phyloP scores from a whole-genome alignment of 2,329 filamentous ascomycete genomes.

The Pseudocercospora ulei region DNA sequence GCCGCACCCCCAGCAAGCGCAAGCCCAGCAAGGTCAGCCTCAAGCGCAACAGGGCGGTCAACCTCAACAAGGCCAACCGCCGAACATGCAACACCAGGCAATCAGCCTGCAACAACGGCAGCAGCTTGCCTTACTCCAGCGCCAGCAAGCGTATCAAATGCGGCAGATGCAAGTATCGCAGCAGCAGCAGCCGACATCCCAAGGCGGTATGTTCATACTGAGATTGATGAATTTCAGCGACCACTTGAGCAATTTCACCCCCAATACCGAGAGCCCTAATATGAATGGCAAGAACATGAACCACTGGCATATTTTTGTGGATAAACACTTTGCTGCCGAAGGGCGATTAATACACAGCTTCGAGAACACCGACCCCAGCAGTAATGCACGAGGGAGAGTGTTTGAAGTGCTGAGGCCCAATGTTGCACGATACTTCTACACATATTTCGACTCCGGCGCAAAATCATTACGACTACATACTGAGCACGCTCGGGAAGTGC shows the following conservation, averaged over 20 bases:
- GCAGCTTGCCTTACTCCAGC: constrained; percentile 28
- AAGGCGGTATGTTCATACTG: constrained; percentile 41
- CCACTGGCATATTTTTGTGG: constrained; percentile 73
- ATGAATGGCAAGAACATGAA: constrained; percentile 55
- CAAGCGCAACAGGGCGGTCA: constrained; percentile 34
- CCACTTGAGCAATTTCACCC: constrained; percentile 46
- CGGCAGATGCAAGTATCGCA: constrained; percentile 28
- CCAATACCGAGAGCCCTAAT: constrained; percentile 28
- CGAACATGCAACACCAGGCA: constrained; percentile 33
- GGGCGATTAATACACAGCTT: constrained; percentile 57
- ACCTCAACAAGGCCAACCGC: constrained; percentile 35
- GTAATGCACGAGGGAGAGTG: constrained; percentile 51
- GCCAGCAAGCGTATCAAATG: constrained; percentile 26
- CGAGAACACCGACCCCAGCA: constrained; percentile 28
- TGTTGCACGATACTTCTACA: constrained; percentile 79
- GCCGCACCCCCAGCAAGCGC: constrained; percentile 23
- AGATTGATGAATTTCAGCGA: constrained; percentile 50
- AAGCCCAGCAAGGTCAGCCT: constrained; percentile 35
- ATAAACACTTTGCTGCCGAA: constrained; percentile 66
- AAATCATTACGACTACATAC: constrained; percentile 76
- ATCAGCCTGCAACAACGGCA: constrained; percentile 25
- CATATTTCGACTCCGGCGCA: constrained; percentile 78
- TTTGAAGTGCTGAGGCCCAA: constrained; percentile 79
- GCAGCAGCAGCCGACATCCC: constrained; percentile 26
- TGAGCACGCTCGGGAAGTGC: constrained; percentile 54